Evolutionary conservation across 768 basidiomycete genomes (phyloP).

Genomic region (Dacryopinax primogenitus): DNA sequence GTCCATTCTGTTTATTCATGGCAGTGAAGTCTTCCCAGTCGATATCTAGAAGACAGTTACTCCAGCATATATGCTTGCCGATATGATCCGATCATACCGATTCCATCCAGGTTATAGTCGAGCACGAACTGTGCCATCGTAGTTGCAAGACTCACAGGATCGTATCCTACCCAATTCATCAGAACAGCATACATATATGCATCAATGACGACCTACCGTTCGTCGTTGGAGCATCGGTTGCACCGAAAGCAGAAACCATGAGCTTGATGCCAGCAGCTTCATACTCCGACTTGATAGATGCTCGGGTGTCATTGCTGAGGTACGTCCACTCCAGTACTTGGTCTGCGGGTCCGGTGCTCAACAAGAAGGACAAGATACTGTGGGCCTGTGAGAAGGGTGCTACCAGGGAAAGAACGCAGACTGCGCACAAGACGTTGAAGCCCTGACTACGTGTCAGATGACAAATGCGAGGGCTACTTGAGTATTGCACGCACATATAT

Average conservation of each 20-base stretch:
- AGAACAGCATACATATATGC: background rate
- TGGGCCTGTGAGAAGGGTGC: background rate
- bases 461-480: background rate
- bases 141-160: background rate
- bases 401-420: background rate
- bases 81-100: too few relatives aligned
- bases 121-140: constrained; percentile 1
- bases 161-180: background rate
- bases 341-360: constrained; percentile 14
- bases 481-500: background rate
- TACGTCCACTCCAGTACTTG: constrained; percentile 14
- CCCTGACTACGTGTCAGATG: constrained; percentile 28
- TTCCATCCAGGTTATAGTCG: constrained; percentile 45
- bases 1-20: background rate
- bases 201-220: background rate
- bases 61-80: too few relatives aligned
- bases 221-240: background rate
- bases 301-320: constrained; percentile 11
- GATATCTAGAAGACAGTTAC: too few relatives aligned
- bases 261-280: constrained; percentile 16
- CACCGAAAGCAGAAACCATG: constrained; percentile 15
- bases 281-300: constrained; percentile 19
- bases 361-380: constrained; percentile 27
- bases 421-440: constrained; percentile 43
- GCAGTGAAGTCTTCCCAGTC: constrained; percentile 5